Conservation (phyloP, 2,329 filamentous ascomycete species). For the Lachnellula arida region DNA sequence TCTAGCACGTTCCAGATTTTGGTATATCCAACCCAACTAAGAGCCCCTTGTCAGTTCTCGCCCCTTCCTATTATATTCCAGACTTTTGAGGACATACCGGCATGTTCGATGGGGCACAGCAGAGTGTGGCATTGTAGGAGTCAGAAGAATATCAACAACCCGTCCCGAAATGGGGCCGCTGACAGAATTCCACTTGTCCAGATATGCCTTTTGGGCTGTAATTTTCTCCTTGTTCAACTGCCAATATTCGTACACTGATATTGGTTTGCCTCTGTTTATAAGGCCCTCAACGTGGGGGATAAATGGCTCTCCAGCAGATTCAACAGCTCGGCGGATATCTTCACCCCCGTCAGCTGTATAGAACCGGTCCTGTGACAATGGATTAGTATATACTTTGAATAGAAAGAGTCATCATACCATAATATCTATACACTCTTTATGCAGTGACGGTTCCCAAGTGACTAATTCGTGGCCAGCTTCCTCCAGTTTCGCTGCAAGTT, state of each 20-base stretch:
- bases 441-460: slow-evolving; percentile 46
- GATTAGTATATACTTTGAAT: neutral
- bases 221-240: slow-evolving; percentile 17
- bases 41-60: neutral
- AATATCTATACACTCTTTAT: slow-evolving; percentile 50
- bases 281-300: slow-evolving; percentile 55
- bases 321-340: slow-evolving; percentile 8
- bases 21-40: slow-evolving; percentile 49
- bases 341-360: slow-evolving; percentile 20
- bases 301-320: slow-evolving; percentile 19
- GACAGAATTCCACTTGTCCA: slow-evolving; percentile 28
- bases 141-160: slow-evolving; percentile 27
- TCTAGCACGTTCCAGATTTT: slow-evolving; percentile 60
- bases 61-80: neutral
- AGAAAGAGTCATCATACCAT: slow-evolving; percentile 37
- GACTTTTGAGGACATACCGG: neutral
- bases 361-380: slow-evolving; percentile 34
- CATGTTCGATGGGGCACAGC: slow-evolving; percentile 41
- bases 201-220: slow-evolving; percentile 27
- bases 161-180: slow-evolving; percentile 20
- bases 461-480: slow-evolving; percentile 50
- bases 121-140: slow-evolving; percentile 52
- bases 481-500: slow-evolving; percentile 36
- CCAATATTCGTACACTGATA: slow-evolving; percentile 11
- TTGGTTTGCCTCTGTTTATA: slow-evolving; percentile 39